Percentiles rank a stretch among this genome's conserved stretches.
phyloP scores from a whole-genome alignment of 1,284 basidiomycete species.

The Cutaneotrichosporon daszewskae region DNA sequence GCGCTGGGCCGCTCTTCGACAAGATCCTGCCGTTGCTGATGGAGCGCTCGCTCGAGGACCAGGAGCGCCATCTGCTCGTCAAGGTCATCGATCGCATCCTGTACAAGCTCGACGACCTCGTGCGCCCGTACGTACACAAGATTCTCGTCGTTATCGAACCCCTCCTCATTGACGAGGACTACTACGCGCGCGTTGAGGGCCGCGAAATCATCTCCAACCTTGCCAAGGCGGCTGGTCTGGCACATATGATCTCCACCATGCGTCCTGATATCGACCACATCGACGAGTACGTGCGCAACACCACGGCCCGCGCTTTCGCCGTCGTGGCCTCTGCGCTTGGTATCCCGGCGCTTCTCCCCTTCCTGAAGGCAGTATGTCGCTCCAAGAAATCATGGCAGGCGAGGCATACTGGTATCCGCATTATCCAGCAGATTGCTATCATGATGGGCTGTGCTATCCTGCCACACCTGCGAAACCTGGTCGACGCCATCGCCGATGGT shows the following conservation, averaged over 20 bases:
- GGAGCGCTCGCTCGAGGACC: slow-evolving; percentile 98
- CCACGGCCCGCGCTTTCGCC: slow-evolving; percentile 96
- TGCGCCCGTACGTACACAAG: slow-evolving; percentile 98
- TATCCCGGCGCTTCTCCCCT: slow-evolving; percentile 93
- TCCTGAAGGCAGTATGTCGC: slow-evolving; percentile 95
- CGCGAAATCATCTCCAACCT: slow-evolving; percentile 99
- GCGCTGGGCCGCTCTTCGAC: slow-evolving; percentile 97
- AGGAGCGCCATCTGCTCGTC: slow-evolving; percentile 95
- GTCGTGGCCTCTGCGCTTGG: slow-evolving; percentile 98
- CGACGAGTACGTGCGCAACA: slow-evolving; percentile 98
- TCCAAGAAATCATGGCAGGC: slow-evolving; percentile 99
- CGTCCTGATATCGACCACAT: slow-evolving; percentile 99
- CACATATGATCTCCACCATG: slow-evolving; percentile 99
- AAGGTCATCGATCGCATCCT: slow-evolving; percentile 99
- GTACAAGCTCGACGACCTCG: slow-evolving; percentile 98
- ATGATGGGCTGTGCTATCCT: slow-evolving; percentile 99
- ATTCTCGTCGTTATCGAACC: slow-evolving; percentile 99
- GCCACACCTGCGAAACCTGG: slow-evolving; percentile 91
- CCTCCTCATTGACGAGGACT: slow-evolving; percentile 97
- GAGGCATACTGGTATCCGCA: slow-evolving; percentile 96
- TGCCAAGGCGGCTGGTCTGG: slow-evolving; percentile 96
- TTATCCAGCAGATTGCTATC: slow-evolving; percentile 98
- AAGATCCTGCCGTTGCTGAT: slow-evolving; percentile 98
- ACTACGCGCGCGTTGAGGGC: slow-evolving; percentile 98
- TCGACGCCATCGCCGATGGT: slow-evolving; percentile 93